A percentile compares a stretch with the other conserved stretches of the same genome.
Conservation (phyloP, 2,329 filamentous ascomycete species). For the Cercospora citrullina region DNA sequence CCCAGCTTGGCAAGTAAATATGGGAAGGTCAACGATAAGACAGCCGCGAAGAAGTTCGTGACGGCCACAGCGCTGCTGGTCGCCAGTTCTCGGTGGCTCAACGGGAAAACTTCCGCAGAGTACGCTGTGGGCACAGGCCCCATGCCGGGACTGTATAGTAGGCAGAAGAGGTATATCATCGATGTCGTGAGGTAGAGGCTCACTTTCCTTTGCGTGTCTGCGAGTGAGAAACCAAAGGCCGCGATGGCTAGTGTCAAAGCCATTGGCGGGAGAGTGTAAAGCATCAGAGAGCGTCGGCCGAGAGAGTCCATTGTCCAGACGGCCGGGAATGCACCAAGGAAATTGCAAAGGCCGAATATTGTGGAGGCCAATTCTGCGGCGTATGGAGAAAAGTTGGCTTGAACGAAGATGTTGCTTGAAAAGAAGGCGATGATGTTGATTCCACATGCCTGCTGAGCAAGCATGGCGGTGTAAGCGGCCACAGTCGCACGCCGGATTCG, state of each 20-base stretch:
- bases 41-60: conserved; percentile 50
- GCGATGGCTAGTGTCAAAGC: conserved; percentile 34
- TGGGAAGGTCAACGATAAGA: conserved; percentile 47
- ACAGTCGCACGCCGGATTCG: conserved; percentile 47
- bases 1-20: conserved; percentile 51
- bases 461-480: conserved; percentile 37
- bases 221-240: conserved; percentile 43
- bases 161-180: conserved; percentile 53
- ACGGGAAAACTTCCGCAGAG: conserved; percentile 48
- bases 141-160: conserved; percentile 51
- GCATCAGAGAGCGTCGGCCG: conserved; percentile 16
- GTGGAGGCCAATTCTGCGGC: background rate
- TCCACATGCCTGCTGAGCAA: conserved; percentile 37
- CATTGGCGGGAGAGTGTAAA: conserved; percentile 35
- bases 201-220: conserved; percentile 8
- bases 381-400: conserved; percentile 20
- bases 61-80: conserved; percentile 57
- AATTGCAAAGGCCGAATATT: background rate
- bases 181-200: conserved; percentile 34
- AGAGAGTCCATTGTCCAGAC: background rate
- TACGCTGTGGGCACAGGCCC: conserved; percentile 45
- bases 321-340: background rate
- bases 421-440: conserved; percentile 40
- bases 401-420: conserved; percentile 38
- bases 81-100: conserved; percentile 45